Evolutionary conservation across 2,329 filamentous ascomycete genomes (phyloP), one percentile per base, ranked within the genome.

Genomic region (Exophiala xenobiotica): DNA sequence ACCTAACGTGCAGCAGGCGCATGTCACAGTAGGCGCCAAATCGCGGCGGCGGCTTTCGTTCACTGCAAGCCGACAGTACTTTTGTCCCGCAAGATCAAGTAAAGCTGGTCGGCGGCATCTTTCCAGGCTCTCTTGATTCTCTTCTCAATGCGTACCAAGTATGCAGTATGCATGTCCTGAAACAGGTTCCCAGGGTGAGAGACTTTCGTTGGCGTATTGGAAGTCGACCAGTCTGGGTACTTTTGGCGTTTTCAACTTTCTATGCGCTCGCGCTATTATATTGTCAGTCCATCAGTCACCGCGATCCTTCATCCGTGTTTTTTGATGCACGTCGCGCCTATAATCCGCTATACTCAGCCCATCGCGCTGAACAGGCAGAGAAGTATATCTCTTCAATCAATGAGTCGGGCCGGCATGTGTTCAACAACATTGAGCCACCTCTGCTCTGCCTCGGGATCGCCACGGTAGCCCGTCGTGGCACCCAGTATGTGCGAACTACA

Each of bases 391-490:
- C 31, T 9, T 14, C 31, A 5, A 12, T 35, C 3, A 16, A 35
- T 9, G n/a, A 35, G n/a, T 5, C 6, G 5, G 9, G 3, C 5
- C n/a, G 11, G 8, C n/a, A 5, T 8, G 31, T 14, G 31, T 14
- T n/a, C 37, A 26, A 4, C 35, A 6, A 6, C 18, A 12, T 11
- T 11, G 23, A 42, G 37, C 24, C 26, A 38, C 55, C 47, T 16
- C 41, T 48, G 39, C 52, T 76, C 8, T 78, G 75, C 46, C 61
- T 78, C 2, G 74, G 73, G 2, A 68, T 77, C 45, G 67, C 73
- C 8, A 69, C 71, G 0, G 66, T 74, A 24, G 70, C 68, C 12
- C 65, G 74, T 11, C 58, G 70, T 9, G 67, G 66, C 11, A 65
- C 65, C 1, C 63, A 68, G 16, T 76, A 77, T 52, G 63, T 77